phyloP scores from a whole-genome alignment of 768 basidiomycete genomes.

The Mycena leptocephala region DNA sequence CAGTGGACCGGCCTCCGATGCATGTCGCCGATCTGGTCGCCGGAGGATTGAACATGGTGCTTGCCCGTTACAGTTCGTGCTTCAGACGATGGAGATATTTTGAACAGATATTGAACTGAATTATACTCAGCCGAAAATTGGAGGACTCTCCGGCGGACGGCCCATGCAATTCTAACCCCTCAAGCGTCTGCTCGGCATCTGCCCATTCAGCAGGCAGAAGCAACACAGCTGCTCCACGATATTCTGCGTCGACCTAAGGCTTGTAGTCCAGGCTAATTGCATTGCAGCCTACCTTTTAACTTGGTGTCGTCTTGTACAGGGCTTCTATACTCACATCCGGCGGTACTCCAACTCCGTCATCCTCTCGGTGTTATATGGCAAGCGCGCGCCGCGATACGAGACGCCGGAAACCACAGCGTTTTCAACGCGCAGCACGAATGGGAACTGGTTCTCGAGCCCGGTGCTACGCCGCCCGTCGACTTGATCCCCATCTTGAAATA shows the following conservation, averaged over 20 bases:
- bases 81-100: neutral
- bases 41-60: conserved; percentile 34
- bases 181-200: conserved; percentile 39
- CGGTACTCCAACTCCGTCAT: conserved; percentile 51
- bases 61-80: conserved; percentile 32
- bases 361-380: conserved; percentile 49
- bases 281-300: too few species aligned
- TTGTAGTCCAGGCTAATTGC: neutral
- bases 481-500: conserved; percentile 50
- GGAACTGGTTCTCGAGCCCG: conserved; percentile 44
- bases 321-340: conserved; percentile 46
- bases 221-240: conserved; percentile 28
- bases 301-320: conserved; percentile 26
- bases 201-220: conserved; percentile 40
- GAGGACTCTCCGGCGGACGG: conserved; percentile 30
- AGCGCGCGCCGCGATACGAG: conserved; percentile 45
- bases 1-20: conserved; percentile 42
- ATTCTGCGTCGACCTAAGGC: conserved; percentile 18
- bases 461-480: conserved; percentile 54
- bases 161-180: conserved; percentile 36
- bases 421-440: conserved; percentile 46
- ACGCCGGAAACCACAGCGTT: conserved; percentile 45
- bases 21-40: conserved; percentile 38
- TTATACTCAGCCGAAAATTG: conserved; percentile 15
- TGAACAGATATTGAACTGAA: neutral